Evolutionary conservation across 2,329 filamentous ascomycete species (phyloP), one percentile per base, ranked within the genome.

Genomic region (Aspergillus fumigatus): DNA sequence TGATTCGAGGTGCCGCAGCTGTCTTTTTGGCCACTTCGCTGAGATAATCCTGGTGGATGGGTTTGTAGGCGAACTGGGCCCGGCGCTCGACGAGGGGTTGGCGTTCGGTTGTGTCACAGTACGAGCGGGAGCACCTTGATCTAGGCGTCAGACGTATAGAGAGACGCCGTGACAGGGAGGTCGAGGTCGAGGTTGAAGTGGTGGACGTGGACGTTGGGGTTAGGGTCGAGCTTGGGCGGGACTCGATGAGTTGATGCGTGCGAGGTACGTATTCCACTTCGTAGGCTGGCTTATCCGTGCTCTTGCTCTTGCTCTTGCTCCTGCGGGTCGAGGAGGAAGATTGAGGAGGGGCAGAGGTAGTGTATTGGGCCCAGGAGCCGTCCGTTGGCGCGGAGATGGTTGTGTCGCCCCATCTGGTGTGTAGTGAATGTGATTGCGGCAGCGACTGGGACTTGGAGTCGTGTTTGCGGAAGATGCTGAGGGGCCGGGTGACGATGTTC

Each of bases 371-470:
- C 73, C 73, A 75, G 41, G 73, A 70, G 3, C 72, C 72, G 38
- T 71, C 68, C 25, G 72, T 70, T 5, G 73, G 74, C 35, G 70
- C 70, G 1, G 70, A 70, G 38, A 75, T 76, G 26, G 63, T 53
- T 38, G 68, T 66, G 54, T 76, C 74, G 3, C 74, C 74, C 72
- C 73, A 75, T 55, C 74, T 65, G 51, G 73, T 59, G 54, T 76
- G 72, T 10, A 73, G 66, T 7, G 32, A 38, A 17, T 17, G 32
- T 38, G 32, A 17, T 38, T 38, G 32, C 32, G 6, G 32, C 32
- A 17, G 32, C 14, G 14, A 38, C 5, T 38, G 32, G 7, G 65
- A 66, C 38, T 65, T 69, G 6, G 59, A 43, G 23, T 68, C 66
- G 21, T 62, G 52, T 48, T 65, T 68, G 57, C 70, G 71, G 50